Evolutionary conservation across 2,329 filamentous ascomycete genomes (phyloP), one percentile per base, ranked within the genome.

Genomic region (Aspergillus flavus): DNA sequence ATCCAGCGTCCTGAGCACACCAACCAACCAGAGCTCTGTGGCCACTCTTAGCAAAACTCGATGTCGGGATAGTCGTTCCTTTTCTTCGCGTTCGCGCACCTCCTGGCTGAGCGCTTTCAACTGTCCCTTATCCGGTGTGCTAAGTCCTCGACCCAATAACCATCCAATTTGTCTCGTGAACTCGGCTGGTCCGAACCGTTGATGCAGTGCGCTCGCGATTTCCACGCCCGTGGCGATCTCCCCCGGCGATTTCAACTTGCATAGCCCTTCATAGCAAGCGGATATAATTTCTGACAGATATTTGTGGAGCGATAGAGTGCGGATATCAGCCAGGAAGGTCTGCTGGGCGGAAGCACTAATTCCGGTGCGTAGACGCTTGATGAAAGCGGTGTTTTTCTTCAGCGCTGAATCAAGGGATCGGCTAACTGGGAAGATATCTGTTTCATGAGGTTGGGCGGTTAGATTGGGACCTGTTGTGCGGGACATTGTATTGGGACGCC

Each of bases 341-440:
- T 87, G 84, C 60, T 94, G 88, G 61, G 91, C 92, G 61, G 93
- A 85, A 56, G 92, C 82, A 67, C 91, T 94, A 67, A 98, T 89
- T 64, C 93, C 92, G 63, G 94, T 97, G 71, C 94, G 92, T 61
- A 98, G 85, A 73, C 94, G 92, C 81, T 97, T 97, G 76, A 98
- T 98, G 78, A 98, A 97, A 69, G 94, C 93, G 4, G 94, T 98
- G 73, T 98, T 98, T 84, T 97, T 98, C 82, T 97, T 97, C 78
- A 98, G 85, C 58, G 94, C 95, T 58, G 94, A 97, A 79, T 98
- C 94, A 74, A 98, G 89, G 34, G 91, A 91, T 74, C 87, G 86
- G 78, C 87, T 89, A 70, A 95, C 89, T 59, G 87, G 80, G 74
- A 96, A 93, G 66, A 96, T 82, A 82, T 92, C 93, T 96, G 69